These are phyloP conservation scores for Thermoascus crustaceus DNA, from an alignment of 2,329 filamentous ascomycete species.

Conservation along the genomic window DNA sequence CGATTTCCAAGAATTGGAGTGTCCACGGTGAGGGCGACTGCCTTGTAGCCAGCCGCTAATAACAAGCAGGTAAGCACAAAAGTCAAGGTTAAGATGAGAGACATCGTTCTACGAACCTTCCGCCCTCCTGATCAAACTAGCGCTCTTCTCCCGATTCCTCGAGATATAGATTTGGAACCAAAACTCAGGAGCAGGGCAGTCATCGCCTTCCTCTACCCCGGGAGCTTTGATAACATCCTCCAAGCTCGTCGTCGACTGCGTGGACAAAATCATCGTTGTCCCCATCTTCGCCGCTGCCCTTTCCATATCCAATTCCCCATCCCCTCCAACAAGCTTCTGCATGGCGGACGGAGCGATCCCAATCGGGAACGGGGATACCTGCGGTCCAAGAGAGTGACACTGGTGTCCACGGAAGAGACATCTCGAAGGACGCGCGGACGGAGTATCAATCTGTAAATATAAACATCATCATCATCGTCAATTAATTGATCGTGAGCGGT, in stretches of 20 bases:
- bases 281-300: constrained; percentile 33
- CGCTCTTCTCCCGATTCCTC: constrained; percentile 35
- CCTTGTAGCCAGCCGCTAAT: constrained; percentile 37
- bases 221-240: constrained; percentile 30
- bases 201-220: constrained; percentile 27
- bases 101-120: constrained; percentile 16
- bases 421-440: constrained; percentile 32
- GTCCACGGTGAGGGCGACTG: constrained; percentile 46
- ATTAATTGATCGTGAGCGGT: no score
- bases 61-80: neutral
- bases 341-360: constrained; percentile 45
- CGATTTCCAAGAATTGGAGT: constrained; percentile 40
- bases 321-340: constrained; percentile 42
- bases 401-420: constrained; percentile 29
- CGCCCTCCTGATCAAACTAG: constrained; percentile 30
- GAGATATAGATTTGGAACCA: constrained; percentile 41
- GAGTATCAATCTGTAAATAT: constrained; percentile 10
- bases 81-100: neutral
- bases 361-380: constrained; percentile 37
- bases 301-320: constrained; percentile 42
- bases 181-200: constrained; percentile 32
- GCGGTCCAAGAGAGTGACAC: constrained; percentile 34
- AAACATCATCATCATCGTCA: no score
- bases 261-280: constrained; percentile 38
- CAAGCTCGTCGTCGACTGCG: constrained; percentile 33